A percentile compares a stretch with the other conserved stretches of the same genome.
Conservation (phyloP, 257 asterid species). For the Ilex asprella region DNA sequence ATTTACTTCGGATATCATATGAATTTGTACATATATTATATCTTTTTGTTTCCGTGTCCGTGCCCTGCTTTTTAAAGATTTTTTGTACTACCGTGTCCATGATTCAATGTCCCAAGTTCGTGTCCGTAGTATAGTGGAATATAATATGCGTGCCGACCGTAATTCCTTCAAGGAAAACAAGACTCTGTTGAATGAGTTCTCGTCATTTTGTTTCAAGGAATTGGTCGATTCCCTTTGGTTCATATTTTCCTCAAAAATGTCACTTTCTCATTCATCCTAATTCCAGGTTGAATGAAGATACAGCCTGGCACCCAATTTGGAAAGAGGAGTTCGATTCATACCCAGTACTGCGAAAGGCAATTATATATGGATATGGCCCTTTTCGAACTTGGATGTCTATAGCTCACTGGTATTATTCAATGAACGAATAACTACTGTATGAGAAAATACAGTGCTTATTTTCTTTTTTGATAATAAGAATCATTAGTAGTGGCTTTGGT, state of each 20-base stretch:
- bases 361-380: slow-evolving; percentile 74
- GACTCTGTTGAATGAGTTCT: too few species aligned
- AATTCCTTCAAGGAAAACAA: too few species aligned
- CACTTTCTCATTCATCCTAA: slow-evolving; percentile 11
- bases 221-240: slow-evolving; percentile 9
- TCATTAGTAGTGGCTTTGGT: background rate
- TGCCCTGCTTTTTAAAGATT: too few species aligned
- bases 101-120: too few species aligned
- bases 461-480: background rate
- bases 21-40: too few species aligned
- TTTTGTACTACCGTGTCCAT: too few species aligned
- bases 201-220: background rate
- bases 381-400: slow-evolving; percentile 88
- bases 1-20: too few species aligned
- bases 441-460: background rate
- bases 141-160: too few species aligned
- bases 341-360: slow-evolving; percentile 62
- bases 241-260: background rate
- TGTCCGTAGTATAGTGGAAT: too few species aligned
- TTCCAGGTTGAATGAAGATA: slow-evolving; percentile 84
- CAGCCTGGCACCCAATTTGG: slow-evolving; percentile 84
- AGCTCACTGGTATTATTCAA: slow-evolving; percentile 65
- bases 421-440: background rate
- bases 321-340: slow-evolving; percentile 51
- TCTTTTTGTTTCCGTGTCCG: too few species aligned